Conservation (phyloP, 306 rosid genomes). For the Cicer bijugum region DNA sequence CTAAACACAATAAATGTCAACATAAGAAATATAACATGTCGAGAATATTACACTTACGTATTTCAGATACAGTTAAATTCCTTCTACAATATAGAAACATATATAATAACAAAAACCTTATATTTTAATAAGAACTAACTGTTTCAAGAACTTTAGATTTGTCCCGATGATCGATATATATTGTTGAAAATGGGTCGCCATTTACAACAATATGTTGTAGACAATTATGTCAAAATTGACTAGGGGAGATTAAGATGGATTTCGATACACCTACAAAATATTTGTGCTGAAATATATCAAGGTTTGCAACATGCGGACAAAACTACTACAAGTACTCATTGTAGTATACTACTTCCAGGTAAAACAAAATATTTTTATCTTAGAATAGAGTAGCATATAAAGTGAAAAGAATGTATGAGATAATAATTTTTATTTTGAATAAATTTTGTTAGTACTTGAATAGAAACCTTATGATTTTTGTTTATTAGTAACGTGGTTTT, state of each 20-base stretch:
- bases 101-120: background rate
- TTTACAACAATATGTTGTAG: background rate
- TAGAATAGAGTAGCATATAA: no score
- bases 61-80: background rate
- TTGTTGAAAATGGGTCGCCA: background rate
- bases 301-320: background rate
- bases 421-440: no score
- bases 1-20: background rate
- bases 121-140: fast-evolving
- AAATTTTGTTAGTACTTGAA: no score
- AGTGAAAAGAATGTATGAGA: no score
- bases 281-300: background rate
- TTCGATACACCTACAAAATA: no score
- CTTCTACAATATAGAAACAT: background rate
- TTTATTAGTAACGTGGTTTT: no score
- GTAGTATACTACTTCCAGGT: background rate
- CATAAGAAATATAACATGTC: background rate
- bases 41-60: background rate
- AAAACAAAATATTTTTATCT: no score
- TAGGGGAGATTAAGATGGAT: background rate
- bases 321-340: background rate
- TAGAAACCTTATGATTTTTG: no score
- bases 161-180: background rate
- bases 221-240: slow-evolving; percentile 12
- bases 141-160: background rate